Conservation (phyloP, 768 basidiomycete species). For the Pleurotus giganteus region DNA sequence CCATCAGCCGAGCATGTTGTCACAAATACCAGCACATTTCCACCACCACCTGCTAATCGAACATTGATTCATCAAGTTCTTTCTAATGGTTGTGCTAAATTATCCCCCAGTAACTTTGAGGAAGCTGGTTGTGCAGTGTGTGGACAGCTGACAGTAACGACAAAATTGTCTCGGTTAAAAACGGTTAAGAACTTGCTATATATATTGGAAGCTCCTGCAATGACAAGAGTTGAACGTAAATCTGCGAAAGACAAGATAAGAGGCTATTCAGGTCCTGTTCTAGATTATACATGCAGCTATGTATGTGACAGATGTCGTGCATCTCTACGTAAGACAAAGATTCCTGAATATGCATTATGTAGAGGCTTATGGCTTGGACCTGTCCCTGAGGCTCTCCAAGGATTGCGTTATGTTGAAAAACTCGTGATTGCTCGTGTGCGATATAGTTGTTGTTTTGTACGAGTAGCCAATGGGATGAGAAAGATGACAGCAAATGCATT, state of each 20-base stretch:
- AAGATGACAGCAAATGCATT: constrained; percentile 25
- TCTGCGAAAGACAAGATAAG: neutral
- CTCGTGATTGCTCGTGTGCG: constrained; percentile 13
- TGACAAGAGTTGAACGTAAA: neutral
- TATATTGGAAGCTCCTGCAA: neutral
- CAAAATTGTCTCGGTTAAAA: neutral
- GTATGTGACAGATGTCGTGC: constrained; percentile 9
- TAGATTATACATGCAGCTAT: neutral
- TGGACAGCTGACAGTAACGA: no score
- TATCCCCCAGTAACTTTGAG: neutral
- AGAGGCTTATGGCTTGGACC: constrained; percentile 32
- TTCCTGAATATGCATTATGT: constrained; percentile 19
- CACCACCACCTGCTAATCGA: neutral
- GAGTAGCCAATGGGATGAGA: constrained; percentile 12
- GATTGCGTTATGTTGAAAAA: constrained; percentile 22
- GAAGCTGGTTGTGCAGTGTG: constrained; percentile 3
- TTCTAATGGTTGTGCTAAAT: no score
- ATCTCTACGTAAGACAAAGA: constrained; percentile 5
- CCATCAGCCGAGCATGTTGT: no score
- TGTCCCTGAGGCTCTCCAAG: constrained; percentile 19
- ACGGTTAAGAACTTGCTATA: neutral
- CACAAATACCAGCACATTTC: no score
- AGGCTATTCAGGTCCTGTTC: neutral
- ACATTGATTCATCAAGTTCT: neutral
- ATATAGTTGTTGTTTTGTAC: constrained; percentile 20